phyloP scores from a whole-genome alignment of 2,329 filamentous ascomycete species.

The Tolypocladium endophyticum region DNA sequence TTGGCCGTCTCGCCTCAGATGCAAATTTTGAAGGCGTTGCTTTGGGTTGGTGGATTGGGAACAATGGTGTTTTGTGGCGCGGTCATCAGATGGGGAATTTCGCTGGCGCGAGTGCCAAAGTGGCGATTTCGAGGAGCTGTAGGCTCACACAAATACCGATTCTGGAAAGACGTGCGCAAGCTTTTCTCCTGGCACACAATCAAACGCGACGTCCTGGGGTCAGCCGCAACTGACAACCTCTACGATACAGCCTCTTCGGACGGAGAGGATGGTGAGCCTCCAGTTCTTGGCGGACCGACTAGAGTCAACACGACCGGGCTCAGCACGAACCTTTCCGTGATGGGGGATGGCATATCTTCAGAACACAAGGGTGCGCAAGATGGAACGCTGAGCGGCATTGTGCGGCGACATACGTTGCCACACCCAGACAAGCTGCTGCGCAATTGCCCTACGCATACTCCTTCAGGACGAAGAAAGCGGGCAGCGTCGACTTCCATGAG shows the following conservation, averaged over 20 bases:
- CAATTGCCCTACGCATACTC: slow-evolving; percentile 40
- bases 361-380: slow-evolving; percentile 9
- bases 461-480: slow-evolving; percentile 55
- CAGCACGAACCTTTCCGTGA: slow-evolving; percentile 2
- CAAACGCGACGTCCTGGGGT: slow-evolving; percentile 25
- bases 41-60: slow-evolving; percentile 75
- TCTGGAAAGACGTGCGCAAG: slow-evolving; percentile 28
- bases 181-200: slow-evolving; percentile 36
- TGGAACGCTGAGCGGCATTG: slow-evolving; percentile 8
- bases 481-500: slow-evolving; percentile 53
- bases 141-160: slow-evolving; percentile 21
- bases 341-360: slow-evolving; percentile 8
- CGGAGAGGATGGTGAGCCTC: slow-evolving; percentile 17
- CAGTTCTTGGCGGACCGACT: slow-evolving; percentile 8
- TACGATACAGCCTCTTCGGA: slow-evolving; percentile 20
- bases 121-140: slow-evolving; percentile 69
- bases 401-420: slow-evolving; percentile 43
- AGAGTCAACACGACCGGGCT: slow-evolving; percentile 20
- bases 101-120: slow-evolving; percentile 76
- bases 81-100: slow-evolving; percentile 73
- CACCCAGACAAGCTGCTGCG: slow-evolving; percentile 21
- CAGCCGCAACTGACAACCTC: slow-evolving; percentile 17
- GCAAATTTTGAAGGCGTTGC: slow-evolving; percentile 70
- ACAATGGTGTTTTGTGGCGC: slow-evolving; percentile 63
- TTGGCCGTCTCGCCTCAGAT: slow-evolving; percentile 73